A percentile compares a stretch with the other conserved stretches of the same genome.
Evolutionary conservation across 2,329 filamentous ascomycete species (phyloP).

Genomic region (Polychaeton citri): DNA sequence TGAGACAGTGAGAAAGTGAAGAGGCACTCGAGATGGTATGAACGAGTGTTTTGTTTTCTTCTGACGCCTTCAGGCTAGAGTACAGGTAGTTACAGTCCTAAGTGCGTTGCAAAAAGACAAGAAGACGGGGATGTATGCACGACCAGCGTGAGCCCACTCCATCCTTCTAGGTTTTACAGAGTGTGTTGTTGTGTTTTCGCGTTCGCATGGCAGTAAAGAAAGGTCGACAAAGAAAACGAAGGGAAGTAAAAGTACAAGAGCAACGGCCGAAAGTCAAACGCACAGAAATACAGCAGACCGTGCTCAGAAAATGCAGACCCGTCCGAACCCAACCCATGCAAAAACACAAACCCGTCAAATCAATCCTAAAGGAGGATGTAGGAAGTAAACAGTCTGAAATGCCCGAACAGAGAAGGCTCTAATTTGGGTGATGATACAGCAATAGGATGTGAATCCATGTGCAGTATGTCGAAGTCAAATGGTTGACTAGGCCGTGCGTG

Average conservation of each 20-base stretch:
- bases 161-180: too few relatives aligned
- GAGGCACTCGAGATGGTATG: too few relatives aligned
- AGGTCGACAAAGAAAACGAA: not conserved
- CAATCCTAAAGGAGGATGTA: too few relatives aligned
- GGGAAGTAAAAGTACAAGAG: not conserved
- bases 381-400: too few relatives aligned
- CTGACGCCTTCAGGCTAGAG: too few relatives aligned
- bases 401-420: too few relatives aligned
- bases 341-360: conserved; percentile 4
- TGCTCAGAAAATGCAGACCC: conserved; percentile 1
- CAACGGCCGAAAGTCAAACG: not conserved
- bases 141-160: not conserved
- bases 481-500: not conserved
- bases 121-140: not conserved
- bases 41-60: conserved; percentile 1
- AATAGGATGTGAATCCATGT: too few relatives aligned
- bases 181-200: too few relatives aligned
- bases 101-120: not conserved
- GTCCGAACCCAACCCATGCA: conserved; percentile 1
- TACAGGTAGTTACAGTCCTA: not conserved
- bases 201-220: too few relatives aligned
- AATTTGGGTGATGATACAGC: too few relatives aligned
- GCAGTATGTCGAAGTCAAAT: not conserved
- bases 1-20: too few relatives aligned
- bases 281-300: not conserved